phyloP scores from a whole-genome alignment of 2,329 filamentous ascomycete species.

The Paraphaeosphaeria minitans region DNA sequence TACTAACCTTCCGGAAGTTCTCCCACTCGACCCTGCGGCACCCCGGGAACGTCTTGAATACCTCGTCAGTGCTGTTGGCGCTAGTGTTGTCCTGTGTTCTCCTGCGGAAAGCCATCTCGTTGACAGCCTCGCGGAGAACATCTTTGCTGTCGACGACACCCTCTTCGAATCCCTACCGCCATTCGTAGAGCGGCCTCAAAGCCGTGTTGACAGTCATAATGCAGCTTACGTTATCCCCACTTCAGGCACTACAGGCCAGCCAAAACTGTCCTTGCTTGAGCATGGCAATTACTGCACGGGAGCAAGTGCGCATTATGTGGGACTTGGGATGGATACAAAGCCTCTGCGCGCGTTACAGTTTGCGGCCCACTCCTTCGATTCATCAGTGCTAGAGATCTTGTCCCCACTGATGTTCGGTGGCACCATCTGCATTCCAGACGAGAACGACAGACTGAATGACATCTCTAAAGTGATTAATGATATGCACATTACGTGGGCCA shows the following conservation, averaged over 20 bases:
- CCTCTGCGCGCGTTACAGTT: constrained; percentile 27
- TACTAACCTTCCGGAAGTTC: constrained; percentile 18
- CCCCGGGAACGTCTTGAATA: constrained; percentile 26
- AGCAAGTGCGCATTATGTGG: constrained; percentile 22
- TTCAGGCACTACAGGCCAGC: constrained; percentile 29
- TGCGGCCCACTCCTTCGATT: constrained; percentile 33
- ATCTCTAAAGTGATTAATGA: constrained; percentile 41
- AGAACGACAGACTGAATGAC: constrained; percentile 52
- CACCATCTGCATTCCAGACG: constrained; percentile 36
- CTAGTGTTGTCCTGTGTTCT: constrained; percentile 24
- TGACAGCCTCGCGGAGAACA: constrained; percentile 11
- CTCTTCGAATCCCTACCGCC: constrained; percentile 17
- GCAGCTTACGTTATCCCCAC: constrained; percentile 33
- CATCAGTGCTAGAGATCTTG: constrained; percentile 26
- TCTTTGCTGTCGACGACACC: constrained; percentile 18
- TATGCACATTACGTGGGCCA: constrained; percentile 23
- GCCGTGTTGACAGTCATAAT: constrained; percentile 19
- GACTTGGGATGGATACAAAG: constrained; percentile 20
- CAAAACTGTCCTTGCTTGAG: constrained; percentile 29
- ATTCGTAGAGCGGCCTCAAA: constrained; percentile 9
- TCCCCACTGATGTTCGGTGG: constrained; percentile 28
- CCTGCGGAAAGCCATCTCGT: constrained; percentile 11
- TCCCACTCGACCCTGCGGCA: constrained; percentile 28
- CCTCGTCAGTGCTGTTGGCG: constrained; percentile 19
- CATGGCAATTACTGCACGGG: constrained; percentile 28